phyloP scores from a whole-genome alignment of 768 basidiomycete species.

The Tulasnella sp. region DNA sequence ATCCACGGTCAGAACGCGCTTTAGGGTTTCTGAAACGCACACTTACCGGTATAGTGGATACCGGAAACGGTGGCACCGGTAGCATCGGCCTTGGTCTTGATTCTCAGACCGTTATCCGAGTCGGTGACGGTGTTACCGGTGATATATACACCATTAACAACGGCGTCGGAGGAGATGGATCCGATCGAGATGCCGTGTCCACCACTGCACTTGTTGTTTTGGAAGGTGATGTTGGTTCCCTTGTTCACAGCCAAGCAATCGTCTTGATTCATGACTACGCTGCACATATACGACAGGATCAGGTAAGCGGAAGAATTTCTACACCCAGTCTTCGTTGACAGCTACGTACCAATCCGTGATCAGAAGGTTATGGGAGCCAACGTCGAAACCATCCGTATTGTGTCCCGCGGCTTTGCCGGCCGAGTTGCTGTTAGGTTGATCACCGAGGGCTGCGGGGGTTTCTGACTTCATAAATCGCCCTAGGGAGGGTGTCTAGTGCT shows the following conservation, averaged over 20 bases:
- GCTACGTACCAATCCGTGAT: constrained; percentile 19
- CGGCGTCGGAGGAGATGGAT: constrained; percentile 42
- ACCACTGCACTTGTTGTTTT: constrained; percentile 45
- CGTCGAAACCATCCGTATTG: constrained; percentile 28
- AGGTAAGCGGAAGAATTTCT: constrained; percentile 18
- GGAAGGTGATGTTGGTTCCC: constrained; percentile 34
- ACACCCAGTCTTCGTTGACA: background rate
- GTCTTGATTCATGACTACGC: constrained; percentile 35
- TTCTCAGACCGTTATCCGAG: constrained; percentile 43
- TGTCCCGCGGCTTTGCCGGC: constrained; percentile 37
- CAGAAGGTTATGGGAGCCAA: constrained; percentile 16
- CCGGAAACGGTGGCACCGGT: constrained; percentile 24
- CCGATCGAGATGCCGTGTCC: constrained; percentile 65
- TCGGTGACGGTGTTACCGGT: constrained; percentile 46
- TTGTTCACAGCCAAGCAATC: constrained; percentile 55
- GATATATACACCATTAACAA: constrained; percentile 44
- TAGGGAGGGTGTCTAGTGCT: background rate
- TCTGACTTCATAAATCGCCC: constrained; percentile 24
- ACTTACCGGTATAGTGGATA: constrained; percentile 24
- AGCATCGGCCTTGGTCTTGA: constrained; percentile 35
- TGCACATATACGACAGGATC: background rate
- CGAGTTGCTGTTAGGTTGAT: constrained; percentile 47
- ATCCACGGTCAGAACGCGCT: constrained; percentile 25
- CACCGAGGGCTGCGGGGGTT: constrained; percentile 49
- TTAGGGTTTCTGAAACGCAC: background rate